These are phyloP conservation scores for Trifolium pratense DNA, from an alignment of 306 rosid genomes.

Conservation along the genomic window DNA sequence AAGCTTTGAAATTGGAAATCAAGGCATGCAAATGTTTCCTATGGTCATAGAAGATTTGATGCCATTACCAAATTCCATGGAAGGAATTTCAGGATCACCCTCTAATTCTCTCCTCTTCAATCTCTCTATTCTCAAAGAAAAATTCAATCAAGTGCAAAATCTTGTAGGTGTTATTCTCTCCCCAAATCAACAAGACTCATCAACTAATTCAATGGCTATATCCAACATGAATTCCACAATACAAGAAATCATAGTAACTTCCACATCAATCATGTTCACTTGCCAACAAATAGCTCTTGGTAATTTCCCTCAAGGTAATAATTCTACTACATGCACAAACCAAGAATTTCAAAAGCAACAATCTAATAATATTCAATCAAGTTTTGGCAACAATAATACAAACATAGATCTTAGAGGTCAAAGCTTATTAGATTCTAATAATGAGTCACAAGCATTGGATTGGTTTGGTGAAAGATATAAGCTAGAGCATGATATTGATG, in stretches of 20 bases:
- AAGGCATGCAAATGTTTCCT: conserved; percentile 43
- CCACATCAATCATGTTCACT: conserved; percentile 78
- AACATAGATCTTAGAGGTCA: conserved; percentile 35
- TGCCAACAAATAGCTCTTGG: conserved; percentile 64
- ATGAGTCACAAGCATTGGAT: conserved; percentile 47
- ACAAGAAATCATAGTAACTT: conserved; percentile 74
- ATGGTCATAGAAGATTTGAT: conserved; percentile 35
- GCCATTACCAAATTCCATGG: conserved; percentile 34
- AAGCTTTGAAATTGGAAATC: conserved; percentile 42
- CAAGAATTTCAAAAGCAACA: conserved; percentile 1
- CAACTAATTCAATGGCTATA: conserved; percentile 48
- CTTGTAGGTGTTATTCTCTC: conserved; percentile 58
- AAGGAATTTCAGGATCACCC: conserved; percentile 44
- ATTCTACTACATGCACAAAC: conserved; percentile 18
- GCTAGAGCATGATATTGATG: conserved; percentile 35
- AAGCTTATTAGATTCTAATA: conserved; percentile 43
- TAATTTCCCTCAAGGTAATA: conserved; percentile 44
- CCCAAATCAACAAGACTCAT: conserved; percentile 45
- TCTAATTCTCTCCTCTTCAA: conserved; percentile 63
- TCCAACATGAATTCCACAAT: conserved; percentile 60
- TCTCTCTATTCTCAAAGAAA: conserved; percentile 75
- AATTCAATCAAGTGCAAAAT: conserved; percentile 61
- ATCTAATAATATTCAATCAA: conserved; percentile 12
- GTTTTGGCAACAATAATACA: not conserved
- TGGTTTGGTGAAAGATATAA: conserved; percentile 58